phyloP scores from a whole-genome alignment of 2,329 filamentous ascomycete genomes.

The Fulvia fulva region DNA sequence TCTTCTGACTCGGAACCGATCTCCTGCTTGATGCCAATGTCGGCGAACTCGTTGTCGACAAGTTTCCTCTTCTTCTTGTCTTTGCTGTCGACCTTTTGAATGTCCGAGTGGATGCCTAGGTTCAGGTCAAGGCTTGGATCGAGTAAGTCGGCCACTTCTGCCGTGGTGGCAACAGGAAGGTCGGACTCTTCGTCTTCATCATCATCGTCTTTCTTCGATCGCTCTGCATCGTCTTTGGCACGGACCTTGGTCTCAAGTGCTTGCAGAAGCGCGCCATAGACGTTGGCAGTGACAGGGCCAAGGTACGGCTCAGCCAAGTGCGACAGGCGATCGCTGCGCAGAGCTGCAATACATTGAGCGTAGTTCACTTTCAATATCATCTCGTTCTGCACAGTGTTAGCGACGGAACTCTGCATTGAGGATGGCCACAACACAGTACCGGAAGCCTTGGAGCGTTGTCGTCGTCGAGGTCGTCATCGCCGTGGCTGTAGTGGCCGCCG shows the following conservation, averaged over 20 bases:
- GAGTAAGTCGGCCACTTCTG: constrained; percentile 41
- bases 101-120: constrained; percentile 23
- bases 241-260: constrained; percentile 65
- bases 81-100: constrained; percentile 25
- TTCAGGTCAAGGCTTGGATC: constrained; percentile 39
- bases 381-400: constrained; percentile 53
- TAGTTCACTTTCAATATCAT: constrained; percentile 77
- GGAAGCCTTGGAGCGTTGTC: constrained; percentile 32
- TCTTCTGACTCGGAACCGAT: constrained; percentile 17
- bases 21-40: constrained; percentile 31
- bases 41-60: constrained; percentile 22
- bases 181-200: constrained; percentile 39
- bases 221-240: constrained; percentile 60
- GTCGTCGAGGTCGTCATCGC: constrained; percentile 18
- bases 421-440: constrained; percentile 30
- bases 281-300: constrained; percentile 68
- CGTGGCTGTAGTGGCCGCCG: constrained; percentile 29
- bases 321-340: constrained; percentile 74
- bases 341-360: constrained; percentile 75
- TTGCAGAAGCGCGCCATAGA: constrained; percentile 72
- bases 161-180: constrained; percentile 37
- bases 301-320: constrained; percentile 67
- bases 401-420: constrained; percentile 19
- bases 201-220: constrained; percentile 39
- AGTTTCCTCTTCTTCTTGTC: constrained; percentile 24